These are phyloP conservation scores for Croton laevigatus DNA, from an alignment of 441 rosid species.

Conservation along the genomic window DNA sequence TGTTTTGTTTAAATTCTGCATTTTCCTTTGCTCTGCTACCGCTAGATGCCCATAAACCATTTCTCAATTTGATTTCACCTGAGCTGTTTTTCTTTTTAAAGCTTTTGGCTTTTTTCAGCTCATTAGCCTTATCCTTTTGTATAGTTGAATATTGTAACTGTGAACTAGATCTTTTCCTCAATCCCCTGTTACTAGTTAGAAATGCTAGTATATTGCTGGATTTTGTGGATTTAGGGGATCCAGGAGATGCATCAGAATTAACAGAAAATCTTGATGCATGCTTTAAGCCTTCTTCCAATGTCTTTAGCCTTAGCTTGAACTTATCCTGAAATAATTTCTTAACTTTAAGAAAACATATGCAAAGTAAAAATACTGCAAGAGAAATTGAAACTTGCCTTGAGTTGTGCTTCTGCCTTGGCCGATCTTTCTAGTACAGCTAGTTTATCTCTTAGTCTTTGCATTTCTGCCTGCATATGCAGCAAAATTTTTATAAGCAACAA, in stretches of 20 bases:
- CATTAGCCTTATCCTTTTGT: conserved; percentile 28
- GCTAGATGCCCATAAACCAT: conserved; percentile 51
- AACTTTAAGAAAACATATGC: background rate
- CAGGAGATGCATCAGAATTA: conserved; percentile 22
- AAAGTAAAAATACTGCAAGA: background rate
- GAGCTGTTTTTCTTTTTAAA: conserved; percentile 33
- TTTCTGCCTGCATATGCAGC: conserved; percentile 61
- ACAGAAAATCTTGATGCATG: conserved; percentile 28
- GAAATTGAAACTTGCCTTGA: conserved; percentile 50
- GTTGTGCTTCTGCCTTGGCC: conserved; percentile 84
- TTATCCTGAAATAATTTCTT: conserved; percentile 55
- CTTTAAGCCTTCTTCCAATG: conserved; percentile 72
- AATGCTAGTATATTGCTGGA: conserved; percentile 62
- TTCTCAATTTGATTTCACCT: conserved; percentile 36
- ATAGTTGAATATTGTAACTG: conserved; percentile 50
- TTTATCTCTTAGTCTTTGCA: conserved; percentile 77
- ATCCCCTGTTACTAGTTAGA: conserved; percentile 55
- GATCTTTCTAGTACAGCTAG: conserved; percentile 74
- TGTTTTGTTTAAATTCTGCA: conserved; percentile 34
- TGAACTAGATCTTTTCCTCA: conserved; percentile 63
- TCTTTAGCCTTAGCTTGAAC: conserved; percentile 66
- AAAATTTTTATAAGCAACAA: background rate
- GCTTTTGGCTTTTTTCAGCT: conserved; percentile 26
- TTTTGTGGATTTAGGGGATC: conserved; percentile 51
- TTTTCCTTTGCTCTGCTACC: conserved; percentile 60